Conservation (phyloP, 2,329 filamentous ascomycete genomes). For the Hirsutella thompsonii region DNA sequence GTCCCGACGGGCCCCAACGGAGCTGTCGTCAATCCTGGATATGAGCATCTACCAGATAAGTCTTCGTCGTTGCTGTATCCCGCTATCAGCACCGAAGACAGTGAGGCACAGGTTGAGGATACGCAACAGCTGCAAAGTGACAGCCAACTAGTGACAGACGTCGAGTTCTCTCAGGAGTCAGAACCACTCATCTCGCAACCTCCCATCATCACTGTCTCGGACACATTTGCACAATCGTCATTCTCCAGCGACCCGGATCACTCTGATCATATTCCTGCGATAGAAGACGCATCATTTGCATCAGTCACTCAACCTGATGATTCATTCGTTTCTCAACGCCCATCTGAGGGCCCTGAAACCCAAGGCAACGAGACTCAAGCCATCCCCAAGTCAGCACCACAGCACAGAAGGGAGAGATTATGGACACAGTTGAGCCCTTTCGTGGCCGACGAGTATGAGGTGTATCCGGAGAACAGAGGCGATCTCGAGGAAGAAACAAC, state of each 20-base stretch:
- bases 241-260: background rate
- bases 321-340: background rate
- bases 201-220: slow-evolving; percentile 1
- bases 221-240: background rate
- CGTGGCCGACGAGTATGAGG: slow-evolving; percentile 22
- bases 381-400: slow-evolving; percentile 12
- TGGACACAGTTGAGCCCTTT: slow-evolving; percentile 28
- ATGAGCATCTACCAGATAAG: no score
- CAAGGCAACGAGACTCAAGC: background rate
- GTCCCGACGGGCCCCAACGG: no score
- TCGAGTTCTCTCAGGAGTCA: background rate
- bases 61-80: no score
- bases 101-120: no score
- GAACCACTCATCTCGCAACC: background rate
- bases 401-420: slow-evolving; percentile 17
- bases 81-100: no score
- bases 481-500: background rate
- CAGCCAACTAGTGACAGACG: background rate
- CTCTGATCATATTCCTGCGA: background rate
- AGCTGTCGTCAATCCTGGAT: no score
- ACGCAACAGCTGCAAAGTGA: background rate
- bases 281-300: background rate
- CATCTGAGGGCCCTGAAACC: background rate
- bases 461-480: slow-evolving; percentile 16
- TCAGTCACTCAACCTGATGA: background rate